Evolutionary conservation across 2,329 filamentous ascomycete species (phyloP).

Genomic region (Elsinoe batatas): DNA sequence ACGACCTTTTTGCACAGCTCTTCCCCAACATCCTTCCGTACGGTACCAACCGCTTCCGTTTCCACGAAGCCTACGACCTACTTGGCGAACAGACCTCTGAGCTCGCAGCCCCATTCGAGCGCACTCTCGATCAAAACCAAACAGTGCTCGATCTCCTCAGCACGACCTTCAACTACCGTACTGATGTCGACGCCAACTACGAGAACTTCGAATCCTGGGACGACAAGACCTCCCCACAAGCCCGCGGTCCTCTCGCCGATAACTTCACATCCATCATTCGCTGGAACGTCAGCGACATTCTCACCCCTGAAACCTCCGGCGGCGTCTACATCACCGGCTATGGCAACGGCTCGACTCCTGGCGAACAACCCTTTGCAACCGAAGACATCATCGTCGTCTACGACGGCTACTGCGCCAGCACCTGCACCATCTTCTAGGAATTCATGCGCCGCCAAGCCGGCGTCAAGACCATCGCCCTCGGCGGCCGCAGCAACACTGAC

Average conservation of each 20-base stretch:
- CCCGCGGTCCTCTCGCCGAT: slow-evolving; percentile 37
- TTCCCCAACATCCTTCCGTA: slow-evolving; percentile 43
- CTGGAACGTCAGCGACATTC: slow-evolving; percentile 41
- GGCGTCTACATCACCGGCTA: slow-evolving; percentile 40
- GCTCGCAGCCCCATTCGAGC: slow-evolving; percentile 24
- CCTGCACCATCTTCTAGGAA: slow-evolving; percentile 39
- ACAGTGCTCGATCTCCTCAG: slow-evolving; percentile 34
- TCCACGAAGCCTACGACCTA: slow-evolving; percentile 37
- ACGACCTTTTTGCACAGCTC: slow-evolving; percentile 51
- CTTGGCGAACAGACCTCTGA: slow-evolving; percentile 34
- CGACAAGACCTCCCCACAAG: slow-evolving; percentile 38
- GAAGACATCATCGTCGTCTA: slow-evolving; percentile 47
- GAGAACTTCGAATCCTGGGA: slow-evolving; percentile 39
- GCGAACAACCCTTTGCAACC: slow-evolving; percentile 43
- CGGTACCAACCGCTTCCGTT: slow-evolving; percentile 42
- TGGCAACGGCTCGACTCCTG: slow-evolving; percentile 37
- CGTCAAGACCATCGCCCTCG: slow-evolving; percentile 34
- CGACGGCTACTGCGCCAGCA: slow-evolving; percentile 38
- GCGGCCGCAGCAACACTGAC: slow-evolving; percentile 32
- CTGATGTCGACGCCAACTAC: slow-evolving; percentile 38
- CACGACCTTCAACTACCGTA: slow-evolving; percentile 38
- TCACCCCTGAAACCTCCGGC: slow-evolving; percentile 26
- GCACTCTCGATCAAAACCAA: slow-evolving; percentile 26
- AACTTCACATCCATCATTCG: slow-evolving; percentile 49
- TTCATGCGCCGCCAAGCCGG: slow-evolving; percentile 36